These are phyloP conservation scores for Globisporangium spiculum DNA, from an alignment of 352 stramenopile species.

Conservation along the genomic window DNA sequence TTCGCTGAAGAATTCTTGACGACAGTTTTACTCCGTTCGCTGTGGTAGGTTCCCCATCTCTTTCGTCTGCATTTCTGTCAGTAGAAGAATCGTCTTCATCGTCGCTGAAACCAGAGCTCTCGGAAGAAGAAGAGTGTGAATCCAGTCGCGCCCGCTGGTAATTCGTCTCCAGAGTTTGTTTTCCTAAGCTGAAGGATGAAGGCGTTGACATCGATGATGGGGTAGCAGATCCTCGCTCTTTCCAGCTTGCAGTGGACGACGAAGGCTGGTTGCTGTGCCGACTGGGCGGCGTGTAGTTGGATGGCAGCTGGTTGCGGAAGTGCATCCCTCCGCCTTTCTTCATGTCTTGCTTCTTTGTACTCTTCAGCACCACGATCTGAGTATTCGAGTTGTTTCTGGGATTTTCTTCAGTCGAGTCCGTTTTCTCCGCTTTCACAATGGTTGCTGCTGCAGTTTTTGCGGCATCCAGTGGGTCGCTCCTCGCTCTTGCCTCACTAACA, in stretches of 20 bases:
- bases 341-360: slow-evolving; percentile 26
- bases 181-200: slow-evolving; percentile 14
- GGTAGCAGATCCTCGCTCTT: slow-evolving; percentile 14
- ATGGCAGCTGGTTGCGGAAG: slow-evolving; percentile 65
- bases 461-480: background rate
- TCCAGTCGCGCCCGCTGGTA: background rate
- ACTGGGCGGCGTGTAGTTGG: slow-evolving; percentile 54
- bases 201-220: slow-evolving; percentile 21
- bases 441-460: background rate
- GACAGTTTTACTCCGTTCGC: background rate
- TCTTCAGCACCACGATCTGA: slow-evolving; percentile 22
- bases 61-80: background rate
- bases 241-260: slow-evolving; percentile 13
- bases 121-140: slow-evolving; percentile 15
- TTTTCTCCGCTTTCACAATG: slow-evolving; percentile 13
- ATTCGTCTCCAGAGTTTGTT: slow-evolving; percentile 1
- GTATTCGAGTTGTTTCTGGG: slow-evolving; percentile 7
- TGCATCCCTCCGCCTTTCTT: slow-evolving; percentile 52
- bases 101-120: slow-evolving; percentile 17
- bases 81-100: slow-evolving; percentile 2
- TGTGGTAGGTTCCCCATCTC: background rate
- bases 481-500: background rate
- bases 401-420: slow-evolving; percentile 9
- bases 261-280: slow-evolving; percentile 14
- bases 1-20: background rate